These are phyloP conservation scores for Phytophthora lateralis DNA, from an alignment of 352 stramenopile genomes.

Conservation along the genomic window DNA sequence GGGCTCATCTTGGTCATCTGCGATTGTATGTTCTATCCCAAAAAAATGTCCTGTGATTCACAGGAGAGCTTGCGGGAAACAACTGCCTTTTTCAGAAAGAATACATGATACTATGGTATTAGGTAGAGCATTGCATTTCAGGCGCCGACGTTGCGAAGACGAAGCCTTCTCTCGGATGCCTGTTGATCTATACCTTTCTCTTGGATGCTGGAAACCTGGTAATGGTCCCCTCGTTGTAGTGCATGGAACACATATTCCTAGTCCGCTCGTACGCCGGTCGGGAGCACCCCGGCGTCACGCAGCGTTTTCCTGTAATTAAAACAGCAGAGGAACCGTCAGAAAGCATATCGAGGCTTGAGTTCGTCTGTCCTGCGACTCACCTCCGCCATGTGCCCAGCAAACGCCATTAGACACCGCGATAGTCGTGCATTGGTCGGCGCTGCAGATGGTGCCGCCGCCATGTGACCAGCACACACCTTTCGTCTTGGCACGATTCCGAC, in stretches of 20 bases:
- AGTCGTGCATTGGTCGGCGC: slow-evolving; percentile 26
- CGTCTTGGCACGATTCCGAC: slow-evolving; percentile 45
- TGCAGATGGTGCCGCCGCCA: slow-evolving; percentile 43
- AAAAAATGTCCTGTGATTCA: background rate
- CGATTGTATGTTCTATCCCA: background rate
- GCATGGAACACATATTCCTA: slow-evolving; percentile 57
- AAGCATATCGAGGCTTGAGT: background rate
- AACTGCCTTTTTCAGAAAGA: slow-evolving; percentile 1
- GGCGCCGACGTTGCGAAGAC: background rate
- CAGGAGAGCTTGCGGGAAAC: slow-evolving; percentile 12
- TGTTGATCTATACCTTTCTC: slow-evolving; percentile 5
- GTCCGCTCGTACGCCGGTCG: slow-evolving; percentile 69
- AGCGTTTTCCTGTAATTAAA: slow-evolving; percentile 45
- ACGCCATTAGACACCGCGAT: slow-evolving; percentile 43
- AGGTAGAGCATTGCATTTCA: background rate
- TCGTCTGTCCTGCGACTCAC: slow-evolving; percentile 3
- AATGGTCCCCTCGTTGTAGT: slow-evolving; percentile 35
- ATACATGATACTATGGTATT: slow-evolving; percentile 22
- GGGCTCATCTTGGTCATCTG: slow-evolving; percentile 15
- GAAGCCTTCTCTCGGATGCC: background rate
- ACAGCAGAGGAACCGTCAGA: background rate
- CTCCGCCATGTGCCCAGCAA: slow-evolving; percentile 41
- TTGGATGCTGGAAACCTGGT: slow-evolving; percentile 5
- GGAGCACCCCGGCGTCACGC: slow-evolving; percentile 34
- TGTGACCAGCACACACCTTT: slow-evolving; percentile 43